These are phyloP conservation scores for Sonneratia caseolaris DNA, from an alignment of 345 rosid species.

Conservation along the genomic window DNA sequence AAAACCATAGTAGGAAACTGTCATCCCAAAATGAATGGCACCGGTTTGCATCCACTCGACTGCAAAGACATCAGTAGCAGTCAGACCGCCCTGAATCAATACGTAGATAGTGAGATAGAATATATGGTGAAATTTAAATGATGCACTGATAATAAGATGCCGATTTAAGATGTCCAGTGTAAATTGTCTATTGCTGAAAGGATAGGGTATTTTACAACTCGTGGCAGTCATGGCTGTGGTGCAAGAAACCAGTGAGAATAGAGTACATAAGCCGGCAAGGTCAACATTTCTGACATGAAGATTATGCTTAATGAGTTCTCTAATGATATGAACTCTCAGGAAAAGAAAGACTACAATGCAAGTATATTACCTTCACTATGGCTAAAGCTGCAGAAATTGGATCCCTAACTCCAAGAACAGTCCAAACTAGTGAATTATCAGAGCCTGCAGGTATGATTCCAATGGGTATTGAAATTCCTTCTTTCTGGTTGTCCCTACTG, in stretches of 20 bases:
- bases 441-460: slow-evolving; percentile 99
- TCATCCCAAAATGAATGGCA: slow-evolving; percentile 80
- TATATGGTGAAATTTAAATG: neutral
- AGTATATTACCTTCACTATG: slow-evolving; percentile 70
- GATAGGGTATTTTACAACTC: neutral
- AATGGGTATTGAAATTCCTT: slow-evolving; percentile 97
- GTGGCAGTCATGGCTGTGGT: neutral
- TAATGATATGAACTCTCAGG: neutral
- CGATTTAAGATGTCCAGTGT: neutral
- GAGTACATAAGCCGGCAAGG: neutral
- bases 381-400: slow-evolving; percentile 90
- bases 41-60: slow-evolving; percentile 94
- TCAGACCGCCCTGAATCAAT: slow-evolving; percentile 79
- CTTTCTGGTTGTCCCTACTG: slow-evolving; percentile 77
- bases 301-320: neutral
- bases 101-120: slow-evolving; percentile 2
- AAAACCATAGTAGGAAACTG: slow-evolving; percentile 92
- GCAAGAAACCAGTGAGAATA: neutral
- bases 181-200: neutral
- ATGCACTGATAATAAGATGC: neutral
- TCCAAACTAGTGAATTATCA: slow-evolving; percentile 96
- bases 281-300: neutral
- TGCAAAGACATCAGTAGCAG: slow-evolving; percentile 96
- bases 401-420: slow-evolving; percentile 94
- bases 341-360: neutral